phyloP scores from a whole-genome alignment of 2,329 filamentous ascomycete species.

The Claviceps maximensis region DNA sequence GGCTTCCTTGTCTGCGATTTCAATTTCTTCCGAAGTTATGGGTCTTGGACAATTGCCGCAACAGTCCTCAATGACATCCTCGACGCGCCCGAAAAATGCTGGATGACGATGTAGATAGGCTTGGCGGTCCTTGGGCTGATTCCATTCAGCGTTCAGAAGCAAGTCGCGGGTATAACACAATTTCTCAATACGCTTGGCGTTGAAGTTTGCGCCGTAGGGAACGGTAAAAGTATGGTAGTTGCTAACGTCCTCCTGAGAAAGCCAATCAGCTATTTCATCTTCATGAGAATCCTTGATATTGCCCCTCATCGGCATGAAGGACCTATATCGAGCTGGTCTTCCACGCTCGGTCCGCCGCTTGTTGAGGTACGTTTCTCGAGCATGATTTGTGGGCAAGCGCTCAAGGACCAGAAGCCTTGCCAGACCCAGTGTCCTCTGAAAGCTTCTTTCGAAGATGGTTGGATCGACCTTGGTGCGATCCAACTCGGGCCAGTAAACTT shows the following conservation, averaged over 20 bases:
- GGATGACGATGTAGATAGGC: conserved; percentile 74
- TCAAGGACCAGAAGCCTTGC: conserved; percentile 71
- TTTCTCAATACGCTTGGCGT: conserved; percentile 64
- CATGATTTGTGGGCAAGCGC: conserved; percentile 53
- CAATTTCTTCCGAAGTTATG: conserved; percentile 55
- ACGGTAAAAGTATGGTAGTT: conserved; percentile 69
- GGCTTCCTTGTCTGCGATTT: conserved; percentile 55
- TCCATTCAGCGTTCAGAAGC: conserved; percentile 79
- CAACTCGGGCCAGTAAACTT: conserved; percentile 65
- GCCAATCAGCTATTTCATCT: conserved; percentile 76
- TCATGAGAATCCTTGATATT: conserved; percentile 69
- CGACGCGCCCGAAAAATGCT: conserved; percentile 66
- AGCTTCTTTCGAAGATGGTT: conserved; percentile 75
- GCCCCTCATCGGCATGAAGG: conserved; percentile 32
- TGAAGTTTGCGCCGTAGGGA: conserved; percentile 49
- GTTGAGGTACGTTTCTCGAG: conserved; percentile 57
- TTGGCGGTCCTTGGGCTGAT: conserved; percentile 58
- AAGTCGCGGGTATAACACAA: conserved; percentile 71
- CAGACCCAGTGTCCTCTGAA: conserved; percentile 60
- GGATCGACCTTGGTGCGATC: conserved; percentile 68
- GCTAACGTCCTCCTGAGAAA: conserved; percentile 60
- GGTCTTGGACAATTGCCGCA: conserved; percentile 67
- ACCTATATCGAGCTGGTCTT: conserved; percentile 34
- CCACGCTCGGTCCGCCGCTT: conserved; percentile 61
- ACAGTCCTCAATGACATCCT: conserved; percentile 67